phyloP scores from a whole-genome alignment of 2,329 filamentous ascomycete genomes.

The Tolypocladium amazonense region DNA sequence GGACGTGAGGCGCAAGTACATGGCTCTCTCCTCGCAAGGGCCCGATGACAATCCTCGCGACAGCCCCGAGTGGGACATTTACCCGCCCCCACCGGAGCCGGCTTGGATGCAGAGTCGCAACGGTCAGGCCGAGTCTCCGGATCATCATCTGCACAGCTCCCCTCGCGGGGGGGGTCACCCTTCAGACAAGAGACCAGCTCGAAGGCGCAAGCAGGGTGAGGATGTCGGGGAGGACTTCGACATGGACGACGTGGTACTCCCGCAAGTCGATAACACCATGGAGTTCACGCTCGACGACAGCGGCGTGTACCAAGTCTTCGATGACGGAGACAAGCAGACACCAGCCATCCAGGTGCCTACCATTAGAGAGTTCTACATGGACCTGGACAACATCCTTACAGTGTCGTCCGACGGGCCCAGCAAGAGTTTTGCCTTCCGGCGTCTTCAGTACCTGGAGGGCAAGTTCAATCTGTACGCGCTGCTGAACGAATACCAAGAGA shows the following conservation, averaged over 20 bases:
- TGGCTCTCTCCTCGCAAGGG: slow-evolving; percentile 72
- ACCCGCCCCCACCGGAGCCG: slow-evolving; percentile 83
- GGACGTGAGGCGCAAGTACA: slow-evolving; percentile 81
- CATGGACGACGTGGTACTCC: slow-evolving; percentile 63
- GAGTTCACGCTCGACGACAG: slow-evolving; percentile 69
- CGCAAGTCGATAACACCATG: slow-evolving; percentile 62
- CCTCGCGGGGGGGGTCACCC: slow-evolving; percentile 10
- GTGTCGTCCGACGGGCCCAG: slow-evolving; percentile 92
- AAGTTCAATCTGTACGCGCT: slow-evolving; percentile 94
- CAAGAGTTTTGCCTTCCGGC: slow-evolving; percentile 93
- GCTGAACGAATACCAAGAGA: slow-evolving; percentile 94
- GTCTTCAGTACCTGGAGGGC: slow-evolving; percentile 89
- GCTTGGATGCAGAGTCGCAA: slow-evolving; percentile 50
- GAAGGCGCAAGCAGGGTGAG: slow-evolving; percentile 72
- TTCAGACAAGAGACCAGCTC: slow-evolving; percentile 35
- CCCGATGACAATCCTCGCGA: slow-evolving; percentile 82
- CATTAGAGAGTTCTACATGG: slow-evolving; percentile 90
- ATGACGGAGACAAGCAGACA: slow-evolving; percentile 50
- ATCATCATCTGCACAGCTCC: slow-evolving; percentile 6
- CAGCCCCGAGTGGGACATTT: slow-evolving; percentile 72
- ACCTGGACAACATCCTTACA: slow-evolving; percentile 74
- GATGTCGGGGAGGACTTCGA: slow-evolving; percentile 90
- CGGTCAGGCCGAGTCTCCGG: slow-evolving; percentile 4
- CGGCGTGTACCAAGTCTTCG: slow-evolving; percentile 89
- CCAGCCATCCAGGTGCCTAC: slow-evolving; percentile 81